Percentiles rank a stretch among this genome's conserved stretches.
phyloP scores from a whole-genome alignment of 1,284 basidiomycete species.

The Athelia sp. region DNA sequence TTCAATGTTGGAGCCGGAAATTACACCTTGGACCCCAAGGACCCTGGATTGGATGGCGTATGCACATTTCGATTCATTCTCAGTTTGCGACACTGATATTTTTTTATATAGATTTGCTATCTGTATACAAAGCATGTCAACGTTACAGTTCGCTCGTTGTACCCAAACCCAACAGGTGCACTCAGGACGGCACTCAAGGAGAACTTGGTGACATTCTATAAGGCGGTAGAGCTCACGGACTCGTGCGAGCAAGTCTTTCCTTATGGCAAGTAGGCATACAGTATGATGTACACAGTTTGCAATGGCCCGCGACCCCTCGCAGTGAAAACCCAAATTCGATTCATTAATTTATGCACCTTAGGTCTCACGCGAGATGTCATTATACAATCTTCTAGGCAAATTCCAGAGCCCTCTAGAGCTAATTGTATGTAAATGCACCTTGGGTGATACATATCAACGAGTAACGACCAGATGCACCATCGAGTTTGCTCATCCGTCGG shows the following conservation, averaged over 20 bases:
- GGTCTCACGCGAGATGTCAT: no score
- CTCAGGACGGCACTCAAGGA: not conserved
- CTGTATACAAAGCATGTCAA: not conserved
- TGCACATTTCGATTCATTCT: not conserved
- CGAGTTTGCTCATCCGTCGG: no score
- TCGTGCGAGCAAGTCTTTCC: not conserved
- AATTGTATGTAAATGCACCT: no score
- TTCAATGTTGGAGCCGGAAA: not conserved
- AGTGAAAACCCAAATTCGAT: no score
- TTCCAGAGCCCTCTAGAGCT: no score
- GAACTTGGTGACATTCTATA: not conserved
- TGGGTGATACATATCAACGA: no score
- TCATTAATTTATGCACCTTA: no score
- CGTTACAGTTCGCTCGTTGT: not conserved
- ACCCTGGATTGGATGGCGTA: not conserved
- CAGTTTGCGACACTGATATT: not conserved
- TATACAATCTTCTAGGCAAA: no score
- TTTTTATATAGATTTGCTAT: not conserved
- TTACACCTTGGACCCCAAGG: not conserved
- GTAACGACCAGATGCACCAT: no score
- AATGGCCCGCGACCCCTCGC: no score
- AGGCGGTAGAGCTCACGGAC: not conserved
- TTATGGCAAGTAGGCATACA: not conserved
- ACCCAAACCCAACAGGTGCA: not conserved
- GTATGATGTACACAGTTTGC: no score